Conservation (phyloP, 2,329 filamentous ascomycete species). For the Aquanectria penicillioides region DNA sequence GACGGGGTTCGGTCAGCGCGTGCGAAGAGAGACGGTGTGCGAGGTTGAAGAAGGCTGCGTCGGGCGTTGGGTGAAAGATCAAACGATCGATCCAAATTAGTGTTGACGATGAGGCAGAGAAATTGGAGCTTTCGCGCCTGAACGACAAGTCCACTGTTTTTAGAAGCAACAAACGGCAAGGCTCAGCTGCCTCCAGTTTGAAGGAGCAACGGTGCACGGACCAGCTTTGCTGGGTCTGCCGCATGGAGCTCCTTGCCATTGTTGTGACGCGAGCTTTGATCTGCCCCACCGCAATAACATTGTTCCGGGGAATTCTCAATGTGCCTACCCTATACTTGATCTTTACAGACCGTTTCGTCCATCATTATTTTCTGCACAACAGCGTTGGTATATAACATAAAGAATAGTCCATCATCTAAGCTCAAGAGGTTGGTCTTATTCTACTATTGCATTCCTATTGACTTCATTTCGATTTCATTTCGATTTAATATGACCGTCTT, state of each 20-base stretch:
- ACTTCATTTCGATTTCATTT: too few relatives aligned
- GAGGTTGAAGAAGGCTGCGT: slow-evolving; percentile 4
- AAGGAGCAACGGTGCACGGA: slow-evolving; percentile 36
- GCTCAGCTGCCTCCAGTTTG: slow-evolving; percentile 12
- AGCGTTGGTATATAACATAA: too few relatives aligned
- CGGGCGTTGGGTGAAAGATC: slow-evolving; percentile 6
- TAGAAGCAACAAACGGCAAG: slow-evolving; percentile 33
- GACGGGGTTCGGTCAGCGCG: slow-evolving; percentile 1
- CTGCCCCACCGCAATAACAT: slow-evolving; percentile 20
- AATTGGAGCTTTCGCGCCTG: slow-evolving; percentile 41
- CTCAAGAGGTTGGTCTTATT: too few relatives aligned
- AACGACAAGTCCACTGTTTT: slow-evolving; percentile 31
- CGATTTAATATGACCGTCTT: too few relatives aligned
- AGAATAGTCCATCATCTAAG: too few relatives aligned
- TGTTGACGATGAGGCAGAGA: slow-evolving; percentile 32
- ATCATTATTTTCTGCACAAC: not conserved
- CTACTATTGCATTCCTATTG: too few relatives aligned
- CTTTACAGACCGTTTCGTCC: not conserved
- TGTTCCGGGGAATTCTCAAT: slow-evolving; percentile 27
- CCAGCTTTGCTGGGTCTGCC: slow-evolving; percentile 5
- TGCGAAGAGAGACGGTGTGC: not conserved
- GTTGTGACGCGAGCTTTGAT: not conserved
- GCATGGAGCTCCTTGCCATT: not conserved
- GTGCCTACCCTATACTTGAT: slow-evolving; percentile 3
- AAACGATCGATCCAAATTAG: slow-evolving; percentile 15